Conservation (phyloP, 1,139 yeast species). For the Suhomyces atakaporum region DNA sequence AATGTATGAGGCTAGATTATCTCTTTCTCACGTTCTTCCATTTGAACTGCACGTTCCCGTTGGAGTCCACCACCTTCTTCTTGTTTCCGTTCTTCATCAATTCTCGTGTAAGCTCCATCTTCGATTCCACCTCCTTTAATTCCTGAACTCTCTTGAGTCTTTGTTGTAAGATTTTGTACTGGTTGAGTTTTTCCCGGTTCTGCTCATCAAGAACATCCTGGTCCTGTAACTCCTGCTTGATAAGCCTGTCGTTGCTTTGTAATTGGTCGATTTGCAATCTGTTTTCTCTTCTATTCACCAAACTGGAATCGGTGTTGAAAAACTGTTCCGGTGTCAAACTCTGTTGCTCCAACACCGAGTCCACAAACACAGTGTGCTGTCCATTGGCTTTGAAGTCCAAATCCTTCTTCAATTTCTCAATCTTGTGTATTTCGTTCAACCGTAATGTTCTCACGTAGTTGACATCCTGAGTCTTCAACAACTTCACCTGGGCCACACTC, state of each 20-base stretch:
- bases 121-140: slow-evolving; percentile 65
- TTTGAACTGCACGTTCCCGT: slow-evolving; percentile 73
- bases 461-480: slow-evolving; percentile 86
- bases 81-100: slow-evolving; percentile 89
- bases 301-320: slow-evolving; percentile 68
- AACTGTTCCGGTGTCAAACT: slow-evolving; percentile 62
- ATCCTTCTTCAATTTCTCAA: slow-evolving; percentile 59
- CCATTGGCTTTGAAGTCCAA: slow-evolving; percentile 61
- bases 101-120: slow-evolving; percentile 78
- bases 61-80: slow-evolving; percentile 65
- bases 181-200: slow-evolving; percentile 59
- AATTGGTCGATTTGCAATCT: slow-evolving; percentile 67
- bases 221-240: slow-evolving; percentile 29
- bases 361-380: slow-evolving; percentile 85
- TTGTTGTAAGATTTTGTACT: slow-evolving; percentile 54
- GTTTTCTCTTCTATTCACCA: slow-evolving; percentile 69
- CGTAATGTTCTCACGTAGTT: slow-evolving; percentile 80
- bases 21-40: slow-evolving; percentile 88
- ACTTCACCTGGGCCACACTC: slow-evolving; percentile 71
- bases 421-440: slow-evolving; percentile 64
- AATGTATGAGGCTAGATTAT: no score
- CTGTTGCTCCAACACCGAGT: slow-evolving; percentile 54
- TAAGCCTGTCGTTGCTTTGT: slow-evolving; percentile 35
- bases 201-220: slow-evolving; percentile 42
- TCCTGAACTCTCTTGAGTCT: slow-evolving; percentile 68